A percentile compares a stretch with the other conserved stretches of the same genome.
Conservation (phyloP, 2,329 filamentous ascomycete species). For the Elsinoe batatas region DNA sequence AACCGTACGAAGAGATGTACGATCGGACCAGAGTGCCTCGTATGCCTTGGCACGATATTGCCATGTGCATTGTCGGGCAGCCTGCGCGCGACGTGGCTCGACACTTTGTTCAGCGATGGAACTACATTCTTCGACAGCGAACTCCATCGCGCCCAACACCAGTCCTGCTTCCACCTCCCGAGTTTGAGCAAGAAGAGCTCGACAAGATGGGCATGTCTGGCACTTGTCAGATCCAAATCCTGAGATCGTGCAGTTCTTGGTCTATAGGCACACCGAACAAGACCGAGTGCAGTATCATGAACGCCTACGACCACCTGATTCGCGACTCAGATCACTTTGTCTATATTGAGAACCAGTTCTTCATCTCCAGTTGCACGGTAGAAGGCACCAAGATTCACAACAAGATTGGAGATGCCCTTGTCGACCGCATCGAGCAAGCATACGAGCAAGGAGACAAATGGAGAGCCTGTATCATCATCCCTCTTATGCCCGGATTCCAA, state of each 20-base stretch:
- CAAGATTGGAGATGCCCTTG: slow-evolving; percentile 85
- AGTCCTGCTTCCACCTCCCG: slow-evolving; percentile 84
- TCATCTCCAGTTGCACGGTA: slow-evolving; percentile 84
- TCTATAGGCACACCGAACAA: slow-evolving; percentile 76
- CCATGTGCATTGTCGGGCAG: slow-evolving; percentile 95
- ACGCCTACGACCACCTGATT: slow-evolving; percentile 89
- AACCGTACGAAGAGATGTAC: slow-evolving; percentile 98
- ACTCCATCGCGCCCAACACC: slow-evolving; percentile 90
- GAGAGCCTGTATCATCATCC: slow-evolving; percentile 83
- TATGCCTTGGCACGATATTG: slow-evolving; percentile 98
- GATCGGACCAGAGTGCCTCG: slow-evolving; percentile 77
- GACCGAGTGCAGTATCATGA: slow-evolving; percentile 90
- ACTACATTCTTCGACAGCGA: slow-evolving; percentile 84
- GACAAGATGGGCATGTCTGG: slow-evolving; percentile 81
- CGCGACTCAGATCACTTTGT: slow-evolving; percentile 93
- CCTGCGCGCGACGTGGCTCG: slow-evolving; percentile 87
- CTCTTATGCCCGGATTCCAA: slow-evolving; percentile 96
- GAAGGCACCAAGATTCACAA: slow-evolving; percentile 84
- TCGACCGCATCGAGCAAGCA: slow-evolving; percentile 81
- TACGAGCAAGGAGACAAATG: slow-evolving; percentile 77
- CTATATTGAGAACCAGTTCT: slow-evolving; percentile 99
- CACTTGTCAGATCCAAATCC: slow-evolving; percentile 91
- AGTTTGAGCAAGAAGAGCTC: slow-evolving; percentile 77
- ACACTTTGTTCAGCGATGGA: slow-evolving; percentile 97
- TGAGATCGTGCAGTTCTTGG: slow-evolving; percentile 85